Evolutionary conservation across 1,284 basidiomycete species (phyloP).

Genomic region (Naganishia liquefaciens): DNA sequence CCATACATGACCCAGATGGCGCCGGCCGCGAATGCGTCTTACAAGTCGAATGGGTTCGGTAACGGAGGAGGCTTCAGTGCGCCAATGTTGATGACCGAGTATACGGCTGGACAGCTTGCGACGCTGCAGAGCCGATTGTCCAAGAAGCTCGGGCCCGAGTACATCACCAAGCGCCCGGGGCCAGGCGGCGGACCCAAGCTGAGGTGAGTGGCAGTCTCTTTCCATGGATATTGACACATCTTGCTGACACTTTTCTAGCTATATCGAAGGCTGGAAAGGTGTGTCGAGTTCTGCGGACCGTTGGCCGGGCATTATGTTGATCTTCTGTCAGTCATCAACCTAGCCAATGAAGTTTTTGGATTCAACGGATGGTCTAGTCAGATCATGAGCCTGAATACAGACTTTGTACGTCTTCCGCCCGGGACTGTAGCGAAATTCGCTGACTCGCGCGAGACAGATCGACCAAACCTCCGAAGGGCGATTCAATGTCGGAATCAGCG

Average conservation of each 20-base stretch:
- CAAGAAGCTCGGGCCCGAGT: conserved; percentile 90
- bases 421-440: background rate
- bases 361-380: conserved; percentile 96
- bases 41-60: conserved; percentile 3
- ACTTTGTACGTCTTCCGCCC: conserved; percentile 55
- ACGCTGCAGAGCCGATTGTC: conserved; percentile 77
- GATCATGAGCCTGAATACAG: conserved; percentile 72
- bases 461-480: conserved; percentile 48
- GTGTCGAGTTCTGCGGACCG: conserved; percentile 12
- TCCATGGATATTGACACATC: background rate
- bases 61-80: conserved; percentile 15
- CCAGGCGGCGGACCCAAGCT: conserved; percentile 80
- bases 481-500: conserved; percentile 77
- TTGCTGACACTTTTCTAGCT: conserved; percentile 58
- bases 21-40: conserved; percentile 5
- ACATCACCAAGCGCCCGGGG: conserved; percentile 82
- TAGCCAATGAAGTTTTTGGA: conserved; percentile 97
- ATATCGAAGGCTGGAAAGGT: conserved; percentile 93
- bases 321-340: conserved; percentile 66
- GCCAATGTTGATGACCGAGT: conserved; percentile 39
- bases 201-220: conserved; percentile 41
- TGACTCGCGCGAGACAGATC: conserved; percentile 1
- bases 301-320: background rate
- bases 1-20: conserved; percentile 19
- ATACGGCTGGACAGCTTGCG: conserved; percentile 65